A percentile compares a stretch with the other conserved stretches of the same genome.
phyloP scores from a whole-genome alignment of 2,329 filamentous ascomycete genomes.

The Annulohypoxylon truncatum region DNA sequence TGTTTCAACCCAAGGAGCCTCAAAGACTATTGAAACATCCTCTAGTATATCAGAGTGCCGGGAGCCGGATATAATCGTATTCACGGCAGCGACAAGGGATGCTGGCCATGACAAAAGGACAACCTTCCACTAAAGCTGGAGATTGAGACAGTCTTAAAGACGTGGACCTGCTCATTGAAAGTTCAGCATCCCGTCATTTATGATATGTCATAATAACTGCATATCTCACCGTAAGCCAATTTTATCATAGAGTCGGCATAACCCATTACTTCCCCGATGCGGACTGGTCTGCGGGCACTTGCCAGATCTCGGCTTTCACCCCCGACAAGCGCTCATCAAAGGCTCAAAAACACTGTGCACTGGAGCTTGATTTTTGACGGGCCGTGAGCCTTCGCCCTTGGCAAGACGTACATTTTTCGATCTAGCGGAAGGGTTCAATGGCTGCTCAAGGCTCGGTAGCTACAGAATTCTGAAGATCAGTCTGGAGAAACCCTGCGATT shows the following conservation, averaged over 20 bases:
- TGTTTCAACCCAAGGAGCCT: slow-evolving; percentile 27
- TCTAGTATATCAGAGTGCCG: neutral
- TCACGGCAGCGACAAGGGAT: neutral
- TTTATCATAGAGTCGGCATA: slow-evolving; percentile 27
- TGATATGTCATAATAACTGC: slow-evolving; percentile 29
- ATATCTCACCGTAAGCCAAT: slow-evolving; percentile 14
- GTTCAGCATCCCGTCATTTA: neutral
- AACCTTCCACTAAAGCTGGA: slow-evolving; percentile 9
- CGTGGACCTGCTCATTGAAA: slow-evolving; percentile 14
- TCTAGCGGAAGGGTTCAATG: slow-evolving; percentile 1
- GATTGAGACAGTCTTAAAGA: slow-evolving; percentile 31
- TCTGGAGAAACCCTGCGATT: slow-evolving; percentile 33
- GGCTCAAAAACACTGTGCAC: neutral
- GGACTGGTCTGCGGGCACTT: neutral
- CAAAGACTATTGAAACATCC: slow-evolving; percentile 23
- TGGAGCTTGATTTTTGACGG: neutral
- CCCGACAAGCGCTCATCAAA: neutral
- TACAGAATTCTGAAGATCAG: slow-evolving; percentile 35
- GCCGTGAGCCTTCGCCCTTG: neutral
- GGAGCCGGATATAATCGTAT: neutral
- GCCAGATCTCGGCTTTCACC: slow-evolving; percentile 6
- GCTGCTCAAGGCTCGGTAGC: slow-evolving; percentile 2
- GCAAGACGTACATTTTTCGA: neutral
- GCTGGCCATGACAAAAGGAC: slow-evolving; percentile 1
- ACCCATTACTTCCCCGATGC: neutral